Evolutionary conservation across 306 rosid genomes (phyloP), one percentile per base, ranked within the genome.

Genomic region (Begonia fuchsioides): DNA sequence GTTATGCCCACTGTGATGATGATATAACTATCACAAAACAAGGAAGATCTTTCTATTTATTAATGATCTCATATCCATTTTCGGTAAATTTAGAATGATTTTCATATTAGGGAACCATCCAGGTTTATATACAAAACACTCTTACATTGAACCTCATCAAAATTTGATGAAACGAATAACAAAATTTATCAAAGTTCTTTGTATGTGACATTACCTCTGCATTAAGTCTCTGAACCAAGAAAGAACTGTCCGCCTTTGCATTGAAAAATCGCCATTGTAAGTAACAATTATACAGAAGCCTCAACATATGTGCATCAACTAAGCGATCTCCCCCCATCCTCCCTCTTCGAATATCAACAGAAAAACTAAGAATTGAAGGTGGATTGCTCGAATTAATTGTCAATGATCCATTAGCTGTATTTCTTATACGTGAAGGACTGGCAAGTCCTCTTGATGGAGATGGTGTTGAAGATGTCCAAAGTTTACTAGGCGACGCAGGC

Each of bases 221-320:
- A 69, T 68, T 73, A 55, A 69, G 71, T 58, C 60, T 79, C 69
- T 82, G 99, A 74, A 77, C 74, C 99, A 82, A 75, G 67, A 72
- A 86, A 13, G 96, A 71, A 59, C 85, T 83, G 73, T 86, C 94
- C 13, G 94, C 79, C 71, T 94, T 77, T n/a, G 96, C 96, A 80
- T 92, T 92, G 39, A 83, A 94, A 60, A 82, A 82, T 72, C 96
- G 85, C 99, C 96, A 92, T 60, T 92, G 99, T 65, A 77, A 66
- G 69, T 77, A 80, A 18, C 93, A 78, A 52, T 92, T 92, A 68
- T 92, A 81, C 53, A 82, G 78, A 77, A 92, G 95, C 74, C 96
- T 70, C 76, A 92, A 81, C 6, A 78, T 59, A 63, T 92, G 96
- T 6, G 99, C 99, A 69, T 92, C 94, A 54, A 79, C 65, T 55